Percentiles rank a stretch among this genome's conserved stretches.
Conservation (phyloP, 176 grass and related monocot genomes). For the Avena sativa region DNA sequence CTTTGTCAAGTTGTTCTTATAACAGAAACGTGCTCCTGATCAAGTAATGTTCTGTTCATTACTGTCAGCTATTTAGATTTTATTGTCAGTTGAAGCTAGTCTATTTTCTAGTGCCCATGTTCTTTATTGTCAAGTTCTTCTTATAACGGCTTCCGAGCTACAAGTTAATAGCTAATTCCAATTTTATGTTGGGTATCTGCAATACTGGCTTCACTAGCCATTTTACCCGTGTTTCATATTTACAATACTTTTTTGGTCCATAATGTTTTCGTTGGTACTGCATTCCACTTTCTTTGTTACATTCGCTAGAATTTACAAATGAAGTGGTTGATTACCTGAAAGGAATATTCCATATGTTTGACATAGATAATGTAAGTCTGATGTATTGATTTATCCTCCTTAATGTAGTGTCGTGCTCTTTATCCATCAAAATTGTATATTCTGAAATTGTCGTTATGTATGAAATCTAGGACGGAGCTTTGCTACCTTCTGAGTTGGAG, state of each 20-base stretch:
- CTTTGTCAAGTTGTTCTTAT: neutral
- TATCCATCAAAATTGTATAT: neutral
- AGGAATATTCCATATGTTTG: slow-evolving; percentile 84
- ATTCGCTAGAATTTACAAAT: slow-evolving; percentile 85
- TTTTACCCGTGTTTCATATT: slow-evolving; percentile 14
- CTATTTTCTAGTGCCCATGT: neutral
- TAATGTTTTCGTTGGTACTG: neutral
- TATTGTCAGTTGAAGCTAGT: slow-evolving; percentile 4
- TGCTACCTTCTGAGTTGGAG: slow-evolving; percentile 84
- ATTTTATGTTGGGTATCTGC: neutral
- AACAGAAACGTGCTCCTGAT: slow-evolving; percentile 63
- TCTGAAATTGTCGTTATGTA: slow-evolving; percentile 30
- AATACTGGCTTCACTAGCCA: neutral
- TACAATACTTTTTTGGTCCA: neutral
- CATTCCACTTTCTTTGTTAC: slow-evolving; percentile 36
- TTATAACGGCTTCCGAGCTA: neutral
- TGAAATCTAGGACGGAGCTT: slow-evolving; percentile 71
- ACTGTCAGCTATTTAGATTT: slow-evolving; percentile 9
- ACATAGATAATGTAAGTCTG: slow-evolving; percentile 81
- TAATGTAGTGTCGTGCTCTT: neutral
- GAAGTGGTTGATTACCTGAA: slow-evolving; percentile 84
- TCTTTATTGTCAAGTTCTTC: slow-evolving; percentile 25
- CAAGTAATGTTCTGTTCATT: slow-evolving; percentile 61
- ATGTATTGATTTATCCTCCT: slow-evolving; percentile 11
- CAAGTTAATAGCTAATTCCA: neutral